These are phyloP conservation scores for Nyssa sinensis DNA, from an alignment of 148 eudicot genomes.

Conservation along the genomic window DNA sequence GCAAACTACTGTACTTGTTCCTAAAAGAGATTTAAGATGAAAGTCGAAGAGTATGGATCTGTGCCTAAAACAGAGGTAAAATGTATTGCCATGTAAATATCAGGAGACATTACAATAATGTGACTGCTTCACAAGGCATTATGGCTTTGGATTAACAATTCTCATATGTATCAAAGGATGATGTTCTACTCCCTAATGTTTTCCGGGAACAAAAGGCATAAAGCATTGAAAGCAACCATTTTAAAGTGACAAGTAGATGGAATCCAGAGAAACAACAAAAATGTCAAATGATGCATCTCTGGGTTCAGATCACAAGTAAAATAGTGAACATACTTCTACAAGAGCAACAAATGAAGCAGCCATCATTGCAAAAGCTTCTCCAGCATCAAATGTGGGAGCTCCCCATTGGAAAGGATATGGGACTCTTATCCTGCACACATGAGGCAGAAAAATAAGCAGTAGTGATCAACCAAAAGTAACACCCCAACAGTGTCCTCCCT, in stretches of 20 bases:
- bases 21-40: background rate
- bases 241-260: background rate
- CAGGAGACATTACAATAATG: no score
- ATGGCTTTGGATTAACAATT: background rate
- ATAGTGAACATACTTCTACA: conserved; percentile 58
- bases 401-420: conserved; percentile 99
- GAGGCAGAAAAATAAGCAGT: background rate
- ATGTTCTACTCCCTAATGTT: background rate
- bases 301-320: background rate
- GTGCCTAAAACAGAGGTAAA: no score
- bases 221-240: background rate
- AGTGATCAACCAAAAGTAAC: background rate
- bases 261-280: background rate
- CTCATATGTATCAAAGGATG: background rate
- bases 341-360: conserved; percentile 86
- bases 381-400: conserved; percentile 88
- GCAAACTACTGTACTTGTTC: background rate
- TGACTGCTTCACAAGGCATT: no score
- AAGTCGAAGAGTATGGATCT: background rate
- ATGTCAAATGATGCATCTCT: background rate
- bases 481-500: background rate
- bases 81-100: no score
- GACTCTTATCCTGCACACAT: conserved; percentile 65
- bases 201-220: background rate
- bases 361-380: conserved; percentile 99